phyloP scores from a whole-genome alignment of 345 rosid species.

The Lepidium aucheri region DNA sequence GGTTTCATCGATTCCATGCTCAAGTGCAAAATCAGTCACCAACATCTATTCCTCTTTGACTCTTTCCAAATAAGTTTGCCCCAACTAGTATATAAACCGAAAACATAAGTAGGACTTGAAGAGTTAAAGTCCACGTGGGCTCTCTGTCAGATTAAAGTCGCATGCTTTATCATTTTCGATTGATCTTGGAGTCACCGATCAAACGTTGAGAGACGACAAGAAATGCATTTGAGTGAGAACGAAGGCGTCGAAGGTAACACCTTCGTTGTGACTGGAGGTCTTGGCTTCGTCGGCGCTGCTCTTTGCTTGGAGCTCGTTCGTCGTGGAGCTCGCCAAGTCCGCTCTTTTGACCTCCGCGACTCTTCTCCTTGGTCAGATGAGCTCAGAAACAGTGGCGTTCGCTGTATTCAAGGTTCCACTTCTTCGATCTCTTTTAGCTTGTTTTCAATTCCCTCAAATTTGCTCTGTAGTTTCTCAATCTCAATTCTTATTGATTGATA shows the following conservation, averaged over 20 bases:
- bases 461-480: neutral
- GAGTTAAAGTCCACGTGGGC: neutral
- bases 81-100: neutral
- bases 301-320: constrained; percentile 75
- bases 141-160: neutral
- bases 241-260: constrained; percentile 76
- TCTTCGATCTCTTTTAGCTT: neutral
- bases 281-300: constrained; percentile 81
- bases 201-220: neutral
- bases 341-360: constrained; percentile 60
- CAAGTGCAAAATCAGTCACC: neutral
- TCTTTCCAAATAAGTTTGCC: neutral
- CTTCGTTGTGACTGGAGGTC: constrained; percentile 78
- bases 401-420: constrained; percentile 53
- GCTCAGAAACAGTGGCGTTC: constrained; percentile 50
- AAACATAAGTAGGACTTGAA: neutral
- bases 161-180: neutral
- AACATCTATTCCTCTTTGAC: neutral
- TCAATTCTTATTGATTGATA: no score
- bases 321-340: constrained; percentile 81
- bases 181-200: neutral
- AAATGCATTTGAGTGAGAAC: constrained; percentile 84
- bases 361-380: constrained; percentile 62
- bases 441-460: neutral
- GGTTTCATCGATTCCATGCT: no score